Conservation (phyloP, 352 stramenopile species). For the Phytophthora citrophthora region DNA sequence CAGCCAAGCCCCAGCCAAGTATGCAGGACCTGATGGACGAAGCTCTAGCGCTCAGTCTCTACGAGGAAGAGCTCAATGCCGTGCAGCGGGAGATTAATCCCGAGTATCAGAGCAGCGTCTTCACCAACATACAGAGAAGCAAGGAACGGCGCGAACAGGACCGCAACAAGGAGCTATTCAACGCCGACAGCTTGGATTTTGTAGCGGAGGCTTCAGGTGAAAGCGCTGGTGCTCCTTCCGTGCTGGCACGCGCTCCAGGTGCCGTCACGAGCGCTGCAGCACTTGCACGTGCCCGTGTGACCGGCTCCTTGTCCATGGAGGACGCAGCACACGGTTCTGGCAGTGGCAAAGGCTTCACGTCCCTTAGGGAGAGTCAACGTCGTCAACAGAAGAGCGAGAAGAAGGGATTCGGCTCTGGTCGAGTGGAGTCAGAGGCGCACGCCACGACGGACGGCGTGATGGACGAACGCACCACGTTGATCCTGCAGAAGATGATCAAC, state of each 20-base stretch:
- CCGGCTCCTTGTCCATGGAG: constrained; percentile 47
- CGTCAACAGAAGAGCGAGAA: constrained; percentile 64
- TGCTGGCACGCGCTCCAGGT: constrained; percentile 32
- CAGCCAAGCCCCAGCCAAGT: constrained; percentile 27
- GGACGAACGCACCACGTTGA: constrained; percentile 74
- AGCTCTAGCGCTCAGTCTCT: constrained; percentile 63
- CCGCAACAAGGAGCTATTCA: constrained; percentile 40
- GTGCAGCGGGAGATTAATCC: constrained; percentile 49
- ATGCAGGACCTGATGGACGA: constrained; percentile 83
- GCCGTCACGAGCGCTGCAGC: constrained; percentile 18
- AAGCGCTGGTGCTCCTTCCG: constrained; percentile 8
- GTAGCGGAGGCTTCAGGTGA: constrained; percentile 22
- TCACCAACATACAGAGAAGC: constrained; percentile 42
- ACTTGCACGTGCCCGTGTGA: constrained; percentile 28
- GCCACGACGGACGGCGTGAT: constrained; percentile 79
- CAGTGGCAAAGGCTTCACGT: constrained; percentile 57
- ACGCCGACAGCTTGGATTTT: constrained; percentile 49
- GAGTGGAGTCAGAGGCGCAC: constrained; percentile 57
- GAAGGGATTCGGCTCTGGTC: constrained; percentile 51
- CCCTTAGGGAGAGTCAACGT: constrained; percentile 58
- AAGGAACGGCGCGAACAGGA: constrained; percentile 42
- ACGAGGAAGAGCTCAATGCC: constrained; percentile 60
- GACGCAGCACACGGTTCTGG: constrained; percentile 46
- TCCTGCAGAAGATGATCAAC: constrained; percentile 82
- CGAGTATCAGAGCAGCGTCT: constrained; percentile 43